Evolutionary conservation across 768 basidiomycete genomes (phyloP).

Genomic region (Phylloporus arenicola): DNA sequence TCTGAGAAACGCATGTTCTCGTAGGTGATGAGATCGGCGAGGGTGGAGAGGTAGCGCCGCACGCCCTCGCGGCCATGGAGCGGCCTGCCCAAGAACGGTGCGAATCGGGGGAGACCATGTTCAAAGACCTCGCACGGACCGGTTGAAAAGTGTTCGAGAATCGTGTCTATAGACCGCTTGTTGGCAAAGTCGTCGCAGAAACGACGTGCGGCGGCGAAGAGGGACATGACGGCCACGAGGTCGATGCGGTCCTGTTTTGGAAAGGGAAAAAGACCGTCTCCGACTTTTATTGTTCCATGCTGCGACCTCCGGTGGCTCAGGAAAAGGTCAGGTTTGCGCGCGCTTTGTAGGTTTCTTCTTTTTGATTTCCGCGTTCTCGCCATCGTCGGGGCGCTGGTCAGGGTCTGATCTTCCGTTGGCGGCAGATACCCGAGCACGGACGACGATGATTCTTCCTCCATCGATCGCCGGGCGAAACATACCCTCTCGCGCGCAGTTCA

Average conservation of each 20-base stretch:
- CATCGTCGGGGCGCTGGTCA: neutral
- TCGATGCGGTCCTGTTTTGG: neutral
- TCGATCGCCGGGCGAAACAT: conserved; percentile 44
- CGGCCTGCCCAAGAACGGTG: conserved; percentile 54
- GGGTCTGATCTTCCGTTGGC: conserved; percentile 6
- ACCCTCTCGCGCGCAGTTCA: conserved; percentile 43
- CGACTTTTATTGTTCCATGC: neutral
- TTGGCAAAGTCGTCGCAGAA: conserved; percentile 52
- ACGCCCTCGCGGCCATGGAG: conserved; percentile 44
- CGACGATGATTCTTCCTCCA: neutral
- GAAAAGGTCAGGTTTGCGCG: conserved; percentile 1
- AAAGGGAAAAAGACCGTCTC: neutral
- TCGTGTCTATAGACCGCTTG: conserved; percentile 35
- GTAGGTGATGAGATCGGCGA: conserved; percentile 44
- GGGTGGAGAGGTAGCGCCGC: conserved; percentile 44
- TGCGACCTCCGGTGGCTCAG: neutral
- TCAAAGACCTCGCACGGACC: conserved; percentile 44
- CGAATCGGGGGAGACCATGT: conserved; percentile 48
- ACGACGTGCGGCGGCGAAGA: conserved; percentile 40
- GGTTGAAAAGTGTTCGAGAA: conserved; percentile 49
- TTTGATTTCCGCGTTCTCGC: neutral
- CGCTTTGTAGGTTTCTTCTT: conserved; percentile 9
- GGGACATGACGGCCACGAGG: conserved; percentile 7
- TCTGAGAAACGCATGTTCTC: conserved; percentile 50
- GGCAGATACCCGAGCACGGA: conserved; percentile 10